These are phyloP conservation scores for Hibiscus syriacus DNA, from an alignment of 345 rosid species.

Conservation along the genomic window DNA sequence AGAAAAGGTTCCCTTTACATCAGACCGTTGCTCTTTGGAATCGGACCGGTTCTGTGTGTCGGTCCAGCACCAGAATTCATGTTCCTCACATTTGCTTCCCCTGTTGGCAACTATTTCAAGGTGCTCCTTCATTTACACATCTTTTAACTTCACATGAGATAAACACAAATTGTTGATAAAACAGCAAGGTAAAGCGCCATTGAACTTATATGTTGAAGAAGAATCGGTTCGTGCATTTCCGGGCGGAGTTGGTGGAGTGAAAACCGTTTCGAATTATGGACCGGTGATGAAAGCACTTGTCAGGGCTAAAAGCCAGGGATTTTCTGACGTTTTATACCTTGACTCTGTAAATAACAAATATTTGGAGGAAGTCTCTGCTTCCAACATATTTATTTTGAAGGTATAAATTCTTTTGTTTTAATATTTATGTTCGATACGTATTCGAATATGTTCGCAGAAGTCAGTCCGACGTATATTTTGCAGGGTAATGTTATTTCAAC, in stretches of 20 bases:
- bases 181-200: conserved; percentile 43
- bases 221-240: conserved; percentile 41
- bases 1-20: conserved; percentile 56
- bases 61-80: conserved; percentile 17
- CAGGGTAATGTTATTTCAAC: conserved; percentile 63
- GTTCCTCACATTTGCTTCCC: conserved; percentile 65
- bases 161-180: not conserved
- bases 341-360: conserved; percentile 53
- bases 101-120: conserved; percentile 81
- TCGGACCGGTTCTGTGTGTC: conserved; percentile 22
- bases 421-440: no score
- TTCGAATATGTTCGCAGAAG: not conserved
- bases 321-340: conserved; percentile 75
- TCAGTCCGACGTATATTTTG: not conserved
- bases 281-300: conserved; percentile 53
- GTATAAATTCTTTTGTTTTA: conserved; percentile 13
- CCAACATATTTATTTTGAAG: conserved; percentile 73
- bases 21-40: conserved; percentile 76
- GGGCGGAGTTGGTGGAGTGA: conserved; percentile 71
- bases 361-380: conserved; percentile 77
- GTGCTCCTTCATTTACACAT: conserved; percentile 15
- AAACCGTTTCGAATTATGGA: conserved; percentile 52
- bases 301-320: conserved; percentile 69
- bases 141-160: not conserved
- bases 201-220: conserved; percentile 57